A percentile compares a stretch with the other conserved stretches of the same genome.
phyloP scores from a whole-genome alignment of 352 stramenopile species.

The Phytophthora megakarya region DNA sequence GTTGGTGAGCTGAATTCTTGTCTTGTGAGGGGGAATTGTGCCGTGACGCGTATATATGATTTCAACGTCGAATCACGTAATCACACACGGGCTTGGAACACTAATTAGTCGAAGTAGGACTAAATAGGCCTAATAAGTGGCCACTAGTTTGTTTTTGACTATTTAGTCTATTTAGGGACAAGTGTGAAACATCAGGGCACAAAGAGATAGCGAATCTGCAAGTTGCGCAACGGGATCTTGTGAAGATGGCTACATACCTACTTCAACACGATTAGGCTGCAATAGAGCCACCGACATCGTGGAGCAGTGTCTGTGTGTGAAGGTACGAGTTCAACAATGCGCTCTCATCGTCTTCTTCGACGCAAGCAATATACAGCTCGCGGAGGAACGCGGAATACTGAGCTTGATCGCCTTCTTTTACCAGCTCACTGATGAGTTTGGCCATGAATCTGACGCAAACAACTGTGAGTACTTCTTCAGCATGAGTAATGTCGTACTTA shows the following conservation, averaged over 20 bases:
- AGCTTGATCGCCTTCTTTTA: constrained; percentile 35
- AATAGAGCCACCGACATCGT: constrained; percentile 7
- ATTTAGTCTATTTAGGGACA: too few relatives aligned
- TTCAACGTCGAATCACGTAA: too few relatives aligned
- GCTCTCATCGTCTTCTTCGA: constrained; percentile 46
- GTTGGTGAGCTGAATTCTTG: too few relatives aligned
- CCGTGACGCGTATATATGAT: too few relatives aligned
- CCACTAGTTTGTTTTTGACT: too few relatives aligned
- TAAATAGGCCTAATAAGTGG: too few relatives aligned
- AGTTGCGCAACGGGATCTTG: constrained; percentile 22
- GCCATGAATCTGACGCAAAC: constrained; percentile 40
- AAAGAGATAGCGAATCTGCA: background rate
- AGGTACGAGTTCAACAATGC: constrained; percentile 45
- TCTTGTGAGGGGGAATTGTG: too few relatives aligned
- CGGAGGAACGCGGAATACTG: constrained; percentile 44
- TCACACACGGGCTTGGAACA: too few relatives aligned
- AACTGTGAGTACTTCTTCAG: constrained; percentile 5
- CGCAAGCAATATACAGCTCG: constrained; percentile 46
- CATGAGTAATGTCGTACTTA: constrained; percentile 18
- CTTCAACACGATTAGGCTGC: constrained; percentile 15
- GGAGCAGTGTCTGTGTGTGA: constrained; percentile 41
- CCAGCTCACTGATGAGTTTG: constrained; percentile 36
- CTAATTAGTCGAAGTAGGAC: too few relatives aligned
- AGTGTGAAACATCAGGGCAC: too few relatives aligned
- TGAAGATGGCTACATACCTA: constrained; percentile 21